A percentile compares a stretch with the other conserved stretches of the same genome.
phyloP scores from a whole-genome alignment of 139 green algal genomes.

The Coccomyxa sp. region DNA sequence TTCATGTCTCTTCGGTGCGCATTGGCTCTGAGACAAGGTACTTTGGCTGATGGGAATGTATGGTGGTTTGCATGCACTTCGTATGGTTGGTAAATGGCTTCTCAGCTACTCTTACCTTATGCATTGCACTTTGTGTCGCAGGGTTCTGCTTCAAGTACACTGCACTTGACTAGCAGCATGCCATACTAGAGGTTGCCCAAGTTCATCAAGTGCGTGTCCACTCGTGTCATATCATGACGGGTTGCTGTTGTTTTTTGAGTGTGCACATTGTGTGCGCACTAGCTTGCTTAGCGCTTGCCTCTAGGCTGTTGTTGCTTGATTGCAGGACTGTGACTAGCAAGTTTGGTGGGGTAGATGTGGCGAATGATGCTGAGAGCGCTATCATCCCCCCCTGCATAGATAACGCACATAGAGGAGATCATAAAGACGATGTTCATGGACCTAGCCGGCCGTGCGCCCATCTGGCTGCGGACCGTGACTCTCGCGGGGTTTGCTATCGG shows the following conservation, averaged over 20 bases:
- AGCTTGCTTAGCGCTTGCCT: not conserved
- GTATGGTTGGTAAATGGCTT: not conserved
- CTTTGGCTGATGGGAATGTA: not conserved
- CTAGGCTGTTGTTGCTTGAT: not conserved
- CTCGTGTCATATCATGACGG: not conserved
- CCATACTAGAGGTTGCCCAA: not conserved
- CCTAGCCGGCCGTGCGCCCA: not conserved
- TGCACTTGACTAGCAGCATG: not conserved
- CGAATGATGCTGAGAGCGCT: too few species aligned
- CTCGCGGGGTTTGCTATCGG: not conserved
- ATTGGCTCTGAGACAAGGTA: not conserved
- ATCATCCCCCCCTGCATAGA: not conserved
- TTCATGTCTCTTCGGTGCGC: not conserved
- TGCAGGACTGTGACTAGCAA: not conserved
- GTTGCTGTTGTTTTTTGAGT: not conserved
- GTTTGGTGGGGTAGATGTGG: not conserved
- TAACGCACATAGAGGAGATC: not conserved
- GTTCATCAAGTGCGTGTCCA: not conserved
- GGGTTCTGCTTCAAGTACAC: not conserved
- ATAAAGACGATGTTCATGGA: not conserved
- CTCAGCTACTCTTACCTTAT: not conserved
- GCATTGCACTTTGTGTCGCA: not conserved
- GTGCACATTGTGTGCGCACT: not conserved
- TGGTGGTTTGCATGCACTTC: not conserved
- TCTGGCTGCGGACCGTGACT: not conserved